Percentiles rank a stretch among this genome's conserved stretches.
These are phyloP conservation scores for Aspergillus hancockii DNA, from an alignment of 495 filamentous ascomycete genomes.

Conservation along the genomic window DNA sequence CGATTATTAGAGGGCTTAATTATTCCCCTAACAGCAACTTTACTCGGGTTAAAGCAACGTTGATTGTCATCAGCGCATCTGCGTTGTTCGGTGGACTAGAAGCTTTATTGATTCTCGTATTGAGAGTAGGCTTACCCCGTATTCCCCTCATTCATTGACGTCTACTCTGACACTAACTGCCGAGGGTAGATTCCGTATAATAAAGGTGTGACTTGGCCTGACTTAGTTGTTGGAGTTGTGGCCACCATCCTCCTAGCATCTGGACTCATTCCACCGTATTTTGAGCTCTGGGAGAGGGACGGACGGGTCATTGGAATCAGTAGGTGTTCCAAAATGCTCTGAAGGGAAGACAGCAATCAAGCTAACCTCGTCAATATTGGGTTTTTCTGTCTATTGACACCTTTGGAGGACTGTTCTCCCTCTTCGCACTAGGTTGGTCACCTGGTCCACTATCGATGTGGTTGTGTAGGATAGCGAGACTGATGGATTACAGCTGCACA, in stretches of 20 bases:
- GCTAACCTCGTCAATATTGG: slow-evolving; percentile 39
- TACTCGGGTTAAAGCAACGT: slow-evolving; percentile 47
- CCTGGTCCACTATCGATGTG: neutral
- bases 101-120: slow-evolving; percentile 60
- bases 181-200: slow-evolving; percentile 51
- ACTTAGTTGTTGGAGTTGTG: slow-evolving; percentile 60
- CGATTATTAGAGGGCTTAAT: neutral
- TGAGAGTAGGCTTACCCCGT: slow-evolving; percentile 43
- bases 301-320: slow-evolving; percentile 72
- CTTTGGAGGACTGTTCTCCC: slow-evolving; percentile 71
- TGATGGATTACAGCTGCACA: slow-evolving; percentile 55
- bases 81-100: slow-evolving; percentile 59
- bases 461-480: neutral
- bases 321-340: slow-evolving; percentile 28
- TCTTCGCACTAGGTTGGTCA: slow-evolving; percentile 64
- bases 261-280: slow-evolving; percentile 70
- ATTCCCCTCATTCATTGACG: neutral
- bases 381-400: slow-evolving; percentile 71
- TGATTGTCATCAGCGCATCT: slow-evolving; percentile 40
- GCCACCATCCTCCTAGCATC: slow-evolving; percentile 59
- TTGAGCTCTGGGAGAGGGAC: slow-evolving; percentile 68
- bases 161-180: slow-evolving; percentile 12
- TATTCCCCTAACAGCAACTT: slow-evolving; percentile 44
- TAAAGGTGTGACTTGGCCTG: slow-evolving; percentile 54
- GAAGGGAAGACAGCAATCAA: slow-evolving; percentile 9